Evolutionary conservation across 163 green algal species (phyloP), one percentile per base, ranked within the genome.

Genomic region (Coccomyxa subellipsoidea): DNA sequence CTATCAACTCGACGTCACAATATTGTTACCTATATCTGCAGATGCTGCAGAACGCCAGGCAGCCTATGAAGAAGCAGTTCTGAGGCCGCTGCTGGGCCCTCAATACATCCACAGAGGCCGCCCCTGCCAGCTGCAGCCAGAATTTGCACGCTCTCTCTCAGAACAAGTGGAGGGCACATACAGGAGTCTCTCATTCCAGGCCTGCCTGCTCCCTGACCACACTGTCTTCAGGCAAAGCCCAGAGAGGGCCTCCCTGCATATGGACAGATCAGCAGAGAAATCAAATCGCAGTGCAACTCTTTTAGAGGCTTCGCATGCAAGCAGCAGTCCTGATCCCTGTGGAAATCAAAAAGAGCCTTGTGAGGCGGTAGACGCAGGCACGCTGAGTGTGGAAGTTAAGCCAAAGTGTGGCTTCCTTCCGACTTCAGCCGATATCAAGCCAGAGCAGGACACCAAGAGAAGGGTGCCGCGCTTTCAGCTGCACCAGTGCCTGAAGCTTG

Each of bases 401-500:
- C 88, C 88, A 47, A 91, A 91, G 71, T 88, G 81, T 29, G 88
- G 88, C 7, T 83, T 84, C 25, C 69, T 90, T 81, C 88, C 88
- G 23, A 79, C 53, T 0, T 76, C 77, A n/a, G 72, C 35, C 8
- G 23, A 32, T 3, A 82, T 80, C 12, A 54, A 59, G 0, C 66
- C 82, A 9, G 76, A 76, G 32, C 82, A 81, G 35, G 10, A 12
- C 0, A 69, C 90, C 54, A 90, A 88, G 70, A 34, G 36, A 7
- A 69, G 37, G 27, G 35, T 84, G 29, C 80, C 84, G 1, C 78
- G 84, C 23, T 89, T 89, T n/a, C 59, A 81, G 78, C 80, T 90
- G 59, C 84, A 89, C 38, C 87, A 91, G 75, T 76, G 77, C 38
- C 69, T 87, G 23, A 87, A 87, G 76, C 78, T 87, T 34, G 40